phyloP scores from a whole-genome alignment of 768 basidiomycete genomes.

The Thelephora aurantiotincta region DNA sequence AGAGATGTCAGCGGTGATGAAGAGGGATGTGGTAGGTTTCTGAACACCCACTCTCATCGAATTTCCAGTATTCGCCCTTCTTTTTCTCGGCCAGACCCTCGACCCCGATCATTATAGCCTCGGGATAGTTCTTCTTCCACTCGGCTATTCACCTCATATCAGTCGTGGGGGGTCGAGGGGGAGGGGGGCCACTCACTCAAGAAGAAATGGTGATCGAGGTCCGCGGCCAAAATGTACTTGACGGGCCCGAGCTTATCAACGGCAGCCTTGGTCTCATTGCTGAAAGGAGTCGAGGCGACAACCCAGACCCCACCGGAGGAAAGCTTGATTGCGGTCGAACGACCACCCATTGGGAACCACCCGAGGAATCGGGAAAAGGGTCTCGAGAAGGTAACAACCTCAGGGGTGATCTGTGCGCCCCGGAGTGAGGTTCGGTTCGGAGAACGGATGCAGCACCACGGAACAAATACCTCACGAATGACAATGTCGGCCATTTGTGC shows the following conservation, averaged over 20 bases:
- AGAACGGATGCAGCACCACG: constrained; percentile 42
- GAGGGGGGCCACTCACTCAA: constrained; percentile 21
- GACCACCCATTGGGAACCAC: constrained; percentile 56
- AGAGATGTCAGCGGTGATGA: background rate
- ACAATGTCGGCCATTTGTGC: constrained; percentile 17
- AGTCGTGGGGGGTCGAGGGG: constrained; percentile 15
- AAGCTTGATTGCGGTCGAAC: constrained; percentile 64
- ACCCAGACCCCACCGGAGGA: constrained; percentile 53
- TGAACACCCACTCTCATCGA: constrained; percentile 38
- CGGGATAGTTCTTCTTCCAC: constrained; percentile 46
- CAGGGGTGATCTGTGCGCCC: constrained; percentile 1
- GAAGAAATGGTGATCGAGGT: constrained; percentile 39
- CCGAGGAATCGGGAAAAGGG: constrained; percentile 46
- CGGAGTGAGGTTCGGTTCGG: constrained; percentile 21
- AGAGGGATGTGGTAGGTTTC: background rate
- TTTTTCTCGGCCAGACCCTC: constrained; percentile 32
- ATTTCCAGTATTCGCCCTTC: constrained; percentile 30
- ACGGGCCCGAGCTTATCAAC: constrained; percentile 49
- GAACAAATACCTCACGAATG: constrained; percentile 27
- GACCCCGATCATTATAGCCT: constrained; percentile 58
- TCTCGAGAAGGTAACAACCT: constrained; percentile 17
- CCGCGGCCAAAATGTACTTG: constrained; percentile 37
- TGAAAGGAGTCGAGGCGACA: constrained; percentile 59
- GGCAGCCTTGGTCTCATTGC: constrained; percentile 41
- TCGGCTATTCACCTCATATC: constrained; percentile 22